A percentile compares a stretch with the other conserved stretches of the same genome.
Evolutionary conservation across 2,329 filamentous ascomycete genomes (phyloP).

Genomic region (Microdochium trichocladiopsis): DNA sequence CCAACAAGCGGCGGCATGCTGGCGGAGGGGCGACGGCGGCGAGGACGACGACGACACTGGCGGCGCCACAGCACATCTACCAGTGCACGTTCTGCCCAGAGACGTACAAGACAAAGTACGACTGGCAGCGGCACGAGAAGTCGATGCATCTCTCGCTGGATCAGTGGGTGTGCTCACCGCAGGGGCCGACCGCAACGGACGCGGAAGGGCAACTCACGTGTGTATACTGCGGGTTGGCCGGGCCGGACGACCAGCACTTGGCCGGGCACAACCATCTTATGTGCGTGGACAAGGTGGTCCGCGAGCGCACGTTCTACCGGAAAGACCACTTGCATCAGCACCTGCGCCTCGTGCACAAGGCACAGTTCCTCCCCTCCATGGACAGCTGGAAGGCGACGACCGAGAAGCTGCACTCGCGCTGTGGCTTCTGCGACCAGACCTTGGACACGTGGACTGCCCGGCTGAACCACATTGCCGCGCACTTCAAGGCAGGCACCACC

Average conservation of each 20-base stretch:
- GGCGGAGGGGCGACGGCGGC: not conserved
- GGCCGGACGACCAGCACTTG: not conserved
- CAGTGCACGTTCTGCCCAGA: constrained; percentile 5
- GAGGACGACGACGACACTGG: not conserved
- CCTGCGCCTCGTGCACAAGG: constrained; percentile 17
- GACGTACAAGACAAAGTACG: constrained; percentile 3
- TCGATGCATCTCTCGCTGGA: constrained; percentile 3
- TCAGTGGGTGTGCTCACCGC: constrained; percentile 2
- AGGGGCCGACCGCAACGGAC: not conserved
- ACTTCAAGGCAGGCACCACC: constrained; percentile 17
- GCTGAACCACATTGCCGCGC: constrained; percentile 16
- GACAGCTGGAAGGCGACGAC: constrained; percentile 19
- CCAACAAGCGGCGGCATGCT: not conserved
- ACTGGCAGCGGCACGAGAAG: constrained; percentile 4
- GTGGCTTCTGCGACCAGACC: constrained; percentile 17
- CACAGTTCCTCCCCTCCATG: constrained; percentile 31
- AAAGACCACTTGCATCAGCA: constrained; percentile 25
- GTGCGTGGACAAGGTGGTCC: not conserved
- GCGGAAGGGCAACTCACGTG: not conserved
- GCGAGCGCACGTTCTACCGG: constrained; percentile 14
- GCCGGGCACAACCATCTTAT: not conserved
- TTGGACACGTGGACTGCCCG: constrained; percentile 18
- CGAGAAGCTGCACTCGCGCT: constrained; percentile 15
- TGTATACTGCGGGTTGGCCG: constrained; percentile 1
- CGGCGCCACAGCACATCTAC: not conserved